A percentile compares a stretch with the other conserved stretches of the same genome.
phyloP scores from a whole-genome alignment of 2,329 filamentous ascomycete genomes.

The Penicillium sp. region DNA sequence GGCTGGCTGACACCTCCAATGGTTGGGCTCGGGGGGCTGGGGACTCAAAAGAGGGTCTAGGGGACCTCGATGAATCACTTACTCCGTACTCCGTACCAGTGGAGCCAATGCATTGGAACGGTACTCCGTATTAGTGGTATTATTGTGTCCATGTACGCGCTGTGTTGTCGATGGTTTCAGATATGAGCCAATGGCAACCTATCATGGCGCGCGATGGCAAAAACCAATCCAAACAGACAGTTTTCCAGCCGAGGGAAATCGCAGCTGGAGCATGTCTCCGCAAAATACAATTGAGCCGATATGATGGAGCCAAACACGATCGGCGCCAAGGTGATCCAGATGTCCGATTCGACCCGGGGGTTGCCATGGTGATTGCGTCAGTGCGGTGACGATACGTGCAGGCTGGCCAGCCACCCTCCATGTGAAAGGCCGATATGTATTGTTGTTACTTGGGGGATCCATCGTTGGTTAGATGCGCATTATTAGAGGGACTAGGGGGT shows the following conservation, averaged over 20 bases:
- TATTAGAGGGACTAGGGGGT: background rate
- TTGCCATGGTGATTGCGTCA: constrained; percentile 16
- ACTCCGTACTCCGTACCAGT: too few species aligned
- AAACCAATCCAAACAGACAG: background rate
- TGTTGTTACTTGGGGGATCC: background rate
- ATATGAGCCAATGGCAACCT: constrained; percentile 1
- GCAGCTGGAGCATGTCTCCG: constrained; percentile 2
- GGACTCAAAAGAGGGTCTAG: constrained; percentile 6
- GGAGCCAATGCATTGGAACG: constrained; percentile 3
- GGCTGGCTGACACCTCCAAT: constrained; percentile 4
- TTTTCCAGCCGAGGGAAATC: constrained; percentile 3
- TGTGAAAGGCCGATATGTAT: constrained; percentile 12
- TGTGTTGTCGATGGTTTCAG: background rate
- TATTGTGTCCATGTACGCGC: background rate
- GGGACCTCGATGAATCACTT: constrained; percentile 12
- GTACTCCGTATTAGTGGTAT: constrained; percentile 2
- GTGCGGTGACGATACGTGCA: constrained; percentile 7
- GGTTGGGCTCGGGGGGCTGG: constrained; percentile 13
- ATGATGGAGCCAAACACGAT: constrained; percentile 10
- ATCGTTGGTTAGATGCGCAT: background rate
- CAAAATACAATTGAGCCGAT: constrained; percentile 6
- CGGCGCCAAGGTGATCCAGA: constrained; percentile 12
- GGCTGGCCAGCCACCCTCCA: constrained; percentile 15
- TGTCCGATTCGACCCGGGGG: constrained; percentile 21
- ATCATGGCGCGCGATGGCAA: background rate